These are phyloP conservation scores for Neopestalotiopsis rosae DNA, from an alignment of 2,329 filamentous ascomycete genomes.

Conservation along the genomic window DNA sequence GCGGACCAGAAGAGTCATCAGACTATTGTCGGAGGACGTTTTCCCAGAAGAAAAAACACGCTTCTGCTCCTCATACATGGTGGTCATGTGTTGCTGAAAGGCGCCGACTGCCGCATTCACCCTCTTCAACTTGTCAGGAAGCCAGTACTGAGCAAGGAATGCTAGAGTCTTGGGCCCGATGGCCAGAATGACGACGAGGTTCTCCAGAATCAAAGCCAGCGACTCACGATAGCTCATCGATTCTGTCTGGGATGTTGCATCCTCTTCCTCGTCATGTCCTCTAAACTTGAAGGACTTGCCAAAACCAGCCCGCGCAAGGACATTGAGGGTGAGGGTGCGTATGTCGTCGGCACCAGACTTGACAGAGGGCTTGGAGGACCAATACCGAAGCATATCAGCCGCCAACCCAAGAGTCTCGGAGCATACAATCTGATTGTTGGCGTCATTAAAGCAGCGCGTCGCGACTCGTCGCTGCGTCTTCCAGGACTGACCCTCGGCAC, in stretches of 20 bases:
- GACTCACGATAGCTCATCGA: constrained; percentile 28
- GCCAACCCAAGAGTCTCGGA: constrained; percentile 29
- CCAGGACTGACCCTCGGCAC: constrained; percentile 17
- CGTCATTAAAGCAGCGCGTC: constrained; percentile 34
- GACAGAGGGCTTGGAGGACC: constrained; percentile 28
- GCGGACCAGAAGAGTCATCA: constrained; percentile 5
- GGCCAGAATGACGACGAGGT: constrained; percentile 31
- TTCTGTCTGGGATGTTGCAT: constrained; percentile 22
- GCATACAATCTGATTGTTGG: constrained; percentile 36
- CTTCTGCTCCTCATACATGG: constrained; percentile 36
- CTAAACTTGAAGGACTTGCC: constrained; percentile 30
- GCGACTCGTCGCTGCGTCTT: constrained; percentile 32
- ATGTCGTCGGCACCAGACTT: constrained; percentile 29
- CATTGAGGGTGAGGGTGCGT: constrained; percentile 32
- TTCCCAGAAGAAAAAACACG: constrained; percentile 20
- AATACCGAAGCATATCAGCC: constrained; percentile 34
- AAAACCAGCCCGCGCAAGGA: constrained; percentile 33
- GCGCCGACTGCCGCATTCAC: constrained; percentile 30
- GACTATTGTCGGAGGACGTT: constrained; percentile 22
- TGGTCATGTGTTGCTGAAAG: constrained; percentile 35
- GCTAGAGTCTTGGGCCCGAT: constrained; percentile 9
- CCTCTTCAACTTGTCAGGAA: constrained; percentile 24
- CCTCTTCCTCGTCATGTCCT: constrained; percentile 25
- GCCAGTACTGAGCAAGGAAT: constrained; percentile 24
- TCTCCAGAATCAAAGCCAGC: constrained; percentile 32